Conservation (phyloP, 345 rosid genomes). For the thale cress (Arabidopsis thaliana) region DNA sequence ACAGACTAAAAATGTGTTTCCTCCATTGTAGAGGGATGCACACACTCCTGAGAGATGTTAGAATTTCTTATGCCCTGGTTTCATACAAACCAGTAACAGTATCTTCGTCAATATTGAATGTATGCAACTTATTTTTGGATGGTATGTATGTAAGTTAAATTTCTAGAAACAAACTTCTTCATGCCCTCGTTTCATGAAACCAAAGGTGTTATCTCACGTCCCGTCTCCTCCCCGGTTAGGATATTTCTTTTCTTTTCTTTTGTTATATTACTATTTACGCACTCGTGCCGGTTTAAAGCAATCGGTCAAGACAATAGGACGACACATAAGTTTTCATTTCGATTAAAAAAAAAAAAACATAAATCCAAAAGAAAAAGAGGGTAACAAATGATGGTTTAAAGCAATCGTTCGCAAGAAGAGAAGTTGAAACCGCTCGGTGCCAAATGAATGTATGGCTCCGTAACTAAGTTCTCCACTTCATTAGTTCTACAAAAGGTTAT, state of each 20-base stretch:
- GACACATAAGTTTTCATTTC: constrained; percentile 12
- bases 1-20: too few relatives aligned
- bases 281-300: neutral
- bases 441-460: constrained; percentile 11
- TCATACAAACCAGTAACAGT: too few relatives aligned
- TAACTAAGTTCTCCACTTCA: constrained; percentile 10
- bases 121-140: too few relatives aligned
- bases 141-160: too few relatives aligned
- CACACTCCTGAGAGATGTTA: too few relatives aligned
- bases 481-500: constrained; percentile 1
- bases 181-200: neutral
- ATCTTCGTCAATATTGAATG: too few relatives aligned
- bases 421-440: neutral
- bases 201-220: neutral
- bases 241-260: too few relatives aligned
- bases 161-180: too few relatives aligned
- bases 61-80: too few relatives aligned
- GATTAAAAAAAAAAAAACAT: neutral
- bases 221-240: neutral
- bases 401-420: neutral
- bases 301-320: neutral
- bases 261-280: too few relatives aligned
- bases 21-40: too few relatives aligned
- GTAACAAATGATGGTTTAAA: neutral
- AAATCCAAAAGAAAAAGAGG: neutral